Evolutionary conservation across 306 rosid genomes (phyloP).

Genomic region (Dalbergia cochinchinensis): DNA sequence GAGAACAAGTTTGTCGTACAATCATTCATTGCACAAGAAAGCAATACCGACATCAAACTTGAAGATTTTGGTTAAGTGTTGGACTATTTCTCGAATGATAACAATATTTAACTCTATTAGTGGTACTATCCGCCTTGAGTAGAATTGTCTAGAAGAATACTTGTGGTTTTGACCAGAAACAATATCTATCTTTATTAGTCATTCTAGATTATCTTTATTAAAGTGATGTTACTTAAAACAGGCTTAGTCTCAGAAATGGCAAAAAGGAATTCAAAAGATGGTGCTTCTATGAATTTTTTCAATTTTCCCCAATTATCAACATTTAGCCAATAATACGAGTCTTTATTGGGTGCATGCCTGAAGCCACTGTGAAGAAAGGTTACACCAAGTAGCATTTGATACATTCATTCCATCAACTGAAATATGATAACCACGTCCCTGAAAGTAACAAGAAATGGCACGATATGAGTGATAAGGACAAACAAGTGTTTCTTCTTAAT

Average conservation of each 20-base stretch:
- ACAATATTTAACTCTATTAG: slow-evolving; percentile 27
- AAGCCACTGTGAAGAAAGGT: slow-evolving; percentile 83
- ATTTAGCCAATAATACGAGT: slow-evolving; percentile 40
- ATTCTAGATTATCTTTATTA: not conserved
- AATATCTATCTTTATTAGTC: not conserved
- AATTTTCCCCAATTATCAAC: not conserved
- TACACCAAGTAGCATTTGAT: slow-evolving; percentile 74
- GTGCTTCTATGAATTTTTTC: slow-evolving; percentile 21
- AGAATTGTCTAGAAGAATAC: no score
- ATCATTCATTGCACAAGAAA: not conserved
- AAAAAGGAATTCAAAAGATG: slow-evolving; percentile 19
- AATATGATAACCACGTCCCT: slow-evolving; percentile 90
- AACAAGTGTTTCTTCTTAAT: slow-evolving; percentile 7
- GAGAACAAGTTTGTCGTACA: slow-evolving; percentile 7
- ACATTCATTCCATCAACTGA: slow-evolving; percentile 69
- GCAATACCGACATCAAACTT: not conserved
- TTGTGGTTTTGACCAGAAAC: no score
- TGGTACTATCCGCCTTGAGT: no score
- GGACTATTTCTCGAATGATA: slow-evolving; percentile 1
- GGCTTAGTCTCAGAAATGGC: not conserved
- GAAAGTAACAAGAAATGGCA: slow-evolving; percentile 44
- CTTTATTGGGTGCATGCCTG: slow-evolving; percentile 65
- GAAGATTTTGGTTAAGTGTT: slow-evolving; percentile 13
- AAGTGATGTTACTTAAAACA: not conserved
- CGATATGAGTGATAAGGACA: not conserved